Evolutionary conservation across 73 alveolate species (phyloP).

Genomic region (Tetrahymena elliotti): DNA sequence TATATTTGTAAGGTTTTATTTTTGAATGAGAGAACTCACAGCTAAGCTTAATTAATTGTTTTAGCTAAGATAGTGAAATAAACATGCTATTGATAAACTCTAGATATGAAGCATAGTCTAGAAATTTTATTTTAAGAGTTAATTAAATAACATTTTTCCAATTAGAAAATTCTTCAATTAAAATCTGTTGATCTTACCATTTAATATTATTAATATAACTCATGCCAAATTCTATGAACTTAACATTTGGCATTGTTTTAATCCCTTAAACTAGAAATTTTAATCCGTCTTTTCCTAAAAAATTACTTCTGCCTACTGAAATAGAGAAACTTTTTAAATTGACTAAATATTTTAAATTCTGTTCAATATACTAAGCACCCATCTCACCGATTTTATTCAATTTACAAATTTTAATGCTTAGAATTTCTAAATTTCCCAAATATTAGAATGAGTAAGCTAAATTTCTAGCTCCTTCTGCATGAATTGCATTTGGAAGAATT

Average conservation of each 20-base stretch:
- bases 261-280: neutral
- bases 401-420: neutral
- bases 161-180: neutral
- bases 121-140: neutral
- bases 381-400: neutral
- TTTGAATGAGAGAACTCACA: neutral
- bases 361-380: neutral
- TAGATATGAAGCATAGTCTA: neutral
- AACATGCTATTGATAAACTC: neutral
- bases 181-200: neutral
- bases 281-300: neutral
- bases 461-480: neutral
- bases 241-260: neutral
- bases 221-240: neutral
- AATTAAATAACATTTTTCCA: neutral
- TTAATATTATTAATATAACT: neutral
- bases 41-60: neutral
- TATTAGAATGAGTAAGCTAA: neutral
- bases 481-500: neutral
- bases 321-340: neutral
- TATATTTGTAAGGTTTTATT: no score
- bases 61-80: neutral
- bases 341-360: neutral
- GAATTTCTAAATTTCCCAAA: neutral
- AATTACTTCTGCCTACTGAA: neutral